Evolutionary conservation across 306 rosid species (phyloP).

Genomic region (Vigna angularis): DNA sequence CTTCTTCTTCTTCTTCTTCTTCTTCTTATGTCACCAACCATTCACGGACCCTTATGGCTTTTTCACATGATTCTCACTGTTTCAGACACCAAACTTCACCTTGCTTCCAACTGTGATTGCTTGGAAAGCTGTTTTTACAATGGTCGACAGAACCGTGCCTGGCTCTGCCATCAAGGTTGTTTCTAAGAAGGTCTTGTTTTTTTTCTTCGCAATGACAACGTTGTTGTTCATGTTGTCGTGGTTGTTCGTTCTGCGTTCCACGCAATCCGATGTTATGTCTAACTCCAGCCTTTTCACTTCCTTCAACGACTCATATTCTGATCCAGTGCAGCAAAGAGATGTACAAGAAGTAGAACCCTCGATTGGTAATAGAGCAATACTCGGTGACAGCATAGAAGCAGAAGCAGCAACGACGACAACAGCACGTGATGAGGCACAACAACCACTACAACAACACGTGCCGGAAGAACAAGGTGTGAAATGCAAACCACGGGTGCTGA

Average conservation of each 20-base stretch:
- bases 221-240: slow-evolving; percentile 65
- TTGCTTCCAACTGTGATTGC: slow-evolving; percentile 25
- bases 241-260: slow-evolving; percentile 62
- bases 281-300: slow-evolving; percentile 44
- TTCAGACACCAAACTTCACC: slow-evolving; percentile 6
- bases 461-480: background rate
- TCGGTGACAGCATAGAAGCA: slow-evolving; percentile 36
- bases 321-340: background rate
- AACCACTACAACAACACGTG: background rate
- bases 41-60: background rate
- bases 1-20: slow-evolving; percentile 21
- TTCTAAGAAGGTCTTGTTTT: slow-evolving; percentile 61
- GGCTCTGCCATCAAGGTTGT: slow-evolving; percentile 47
- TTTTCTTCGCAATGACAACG: slow-evolving; percentile 57
- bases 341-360: slow-evolving; percentile 43
- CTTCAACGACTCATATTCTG: slow-evolving; percentile 29
- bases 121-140: slow-evolving; percentile 37
- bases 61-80: background rate
- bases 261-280: slow-evolving; percentile 47
- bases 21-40: background rate
- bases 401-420: background rate
- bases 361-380: slow-evolving; percentile 54
- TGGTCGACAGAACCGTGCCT: slow-evolving; percentile 58
- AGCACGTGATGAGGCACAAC: background rate
- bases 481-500: slow-evolving; percentile 49